Conservation (phyloP, 2,329 filamentous ascomycete genomes). For the Curvularia hawaiiensis region DNA sequence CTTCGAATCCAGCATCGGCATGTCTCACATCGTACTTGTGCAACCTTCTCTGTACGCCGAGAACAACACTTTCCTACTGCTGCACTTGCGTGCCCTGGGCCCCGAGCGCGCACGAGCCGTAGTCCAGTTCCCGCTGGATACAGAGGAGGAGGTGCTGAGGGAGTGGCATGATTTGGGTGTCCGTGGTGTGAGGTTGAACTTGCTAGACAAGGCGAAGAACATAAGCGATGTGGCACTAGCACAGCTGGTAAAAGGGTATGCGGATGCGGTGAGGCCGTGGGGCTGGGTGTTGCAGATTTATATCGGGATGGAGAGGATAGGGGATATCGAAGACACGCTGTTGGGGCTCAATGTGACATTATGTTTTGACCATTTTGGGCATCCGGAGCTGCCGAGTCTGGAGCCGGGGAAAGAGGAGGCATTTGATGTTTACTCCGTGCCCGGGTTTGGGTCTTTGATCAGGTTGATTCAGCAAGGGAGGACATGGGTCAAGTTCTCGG, state of each 20-base stretch:
- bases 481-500: conserved; percentile 1
- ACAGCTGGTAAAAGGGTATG: not conserved
- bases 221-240: not conserved
- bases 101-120: not conserved
- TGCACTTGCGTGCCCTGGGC: not conserved
- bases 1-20: not conserved
- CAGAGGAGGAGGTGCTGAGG: not conserved
- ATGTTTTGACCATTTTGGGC: not conserved
- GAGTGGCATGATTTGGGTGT: not conserved
- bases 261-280: not conserved
- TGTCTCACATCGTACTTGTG: not conserved
- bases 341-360: not conserved
- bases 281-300: conserved; percentile 1
- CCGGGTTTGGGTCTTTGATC: not conserved
- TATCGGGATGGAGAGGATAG: not conserved
- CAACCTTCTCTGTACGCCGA: not conserved
- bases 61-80: not conserved
- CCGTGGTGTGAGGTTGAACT: not conserved
- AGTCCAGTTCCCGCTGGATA: not conserved
- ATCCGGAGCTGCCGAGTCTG: not conserved
- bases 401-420: not conserved
- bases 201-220: not conserved
- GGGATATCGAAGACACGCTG: not conserved
- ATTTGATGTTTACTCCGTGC: not conserved
- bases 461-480: not conserved